Conservation (phyloP, 306 rosid genomes). For the Trifolium pratense region DNA sequence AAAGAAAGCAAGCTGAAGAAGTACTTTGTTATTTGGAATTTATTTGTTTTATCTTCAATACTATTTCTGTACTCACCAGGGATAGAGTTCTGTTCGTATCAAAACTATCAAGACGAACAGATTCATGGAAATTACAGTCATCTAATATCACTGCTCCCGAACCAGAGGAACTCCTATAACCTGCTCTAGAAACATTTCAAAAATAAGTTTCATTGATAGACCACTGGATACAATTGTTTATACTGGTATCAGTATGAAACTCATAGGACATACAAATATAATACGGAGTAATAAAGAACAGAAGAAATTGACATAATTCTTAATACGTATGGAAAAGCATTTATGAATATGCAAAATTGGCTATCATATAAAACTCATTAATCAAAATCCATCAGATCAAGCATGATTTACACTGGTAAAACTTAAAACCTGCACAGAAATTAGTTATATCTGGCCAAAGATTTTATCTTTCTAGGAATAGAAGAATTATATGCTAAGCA, state of each 20-base stretch:
- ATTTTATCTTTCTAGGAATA: slow-evolving; percentile 24
- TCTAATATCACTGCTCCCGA: slow-evolving; percentile 77
- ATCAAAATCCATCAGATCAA: slow-evolving; percentile 30
- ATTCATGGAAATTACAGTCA: slow-evolving; percentile 92
- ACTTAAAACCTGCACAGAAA: slow-evolving; percentile 23
- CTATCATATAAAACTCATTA: slow-evolving; percentile 29
- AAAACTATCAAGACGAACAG: slow-evolving; percentile 84
- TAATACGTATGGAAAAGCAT: slow-evolving; percentile 6
- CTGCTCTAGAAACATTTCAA: slow-evolving; percentile 51
- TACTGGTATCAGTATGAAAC: slow-evolving; percentile 32
- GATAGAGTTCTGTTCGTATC: slow-evolving; percentile 72
- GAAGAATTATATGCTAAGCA: slow-evolving; percentile 34
- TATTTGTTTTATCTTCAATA: slow-evolving; percentile 19
- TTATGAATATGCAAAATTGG: slow-evolving; percentile 1
- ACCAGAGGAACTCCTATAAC: slow-evolving; percentile 68
- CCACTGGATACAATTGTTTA: slow-evolving; percentile 30
- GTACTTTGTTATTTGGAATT: not conserved
- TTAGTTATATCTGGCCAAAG: not conserved
- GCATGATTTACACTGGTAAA: slow-evolving; percentile 14
- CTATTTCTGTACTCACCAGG: slow-evolving; percentile 58
- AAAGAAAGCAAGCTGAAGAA: slow-evolving; percentile 21
- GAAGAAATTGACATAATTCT: slow-evolving; percentile 28
- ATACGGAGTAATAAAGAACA: slow-evolving; percentile 31
- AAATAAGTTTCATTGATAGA: slow-evolving; percentile 35
- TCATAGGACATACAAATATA: slow-evolving; percentile 22